Conservation (phyloP, 345 rosid species). For the Aquilaria yunnanensis region DNA sequence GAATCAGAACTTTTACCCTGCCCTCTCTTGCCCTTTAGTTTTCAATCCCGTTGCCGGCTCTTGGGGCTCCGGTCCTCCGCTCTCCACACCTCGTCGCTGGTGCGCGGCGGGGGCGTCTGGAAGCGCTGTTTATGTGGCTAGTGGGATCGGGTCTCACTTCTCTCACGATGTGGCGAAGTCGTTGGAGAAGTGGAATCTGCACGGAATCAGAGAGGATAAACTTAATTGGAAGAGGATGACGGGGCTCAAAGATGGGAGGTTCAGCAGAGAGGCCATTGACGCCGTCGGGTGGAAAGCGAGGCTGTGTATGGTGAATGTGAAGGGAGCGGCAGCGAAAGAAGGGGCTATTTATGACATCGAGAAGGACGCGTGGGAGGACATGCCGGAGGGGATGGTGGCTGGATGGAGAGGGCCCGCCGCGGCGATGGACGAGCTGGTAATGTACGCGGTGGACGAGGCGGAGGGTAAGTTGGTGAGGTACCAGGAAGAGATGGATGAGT, state of each 20-base stretch:
- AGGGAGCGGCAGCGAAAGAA: slow-evolving; percentile 38
- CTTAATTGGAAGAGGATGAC: slow-evolving; percentile 34
- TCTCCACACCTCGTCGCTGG: slow-evolving; percentile 39
- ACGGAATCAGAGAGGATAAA: not conserved
- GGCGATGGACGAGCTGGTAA: slow-evolving; percentile 31
- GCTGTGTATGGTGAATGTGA: slow-evolving; percentile 46
- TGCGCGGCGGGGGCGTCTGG: slow-evolving; percentile 35
- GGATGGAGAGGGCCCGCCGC: slow-evolving; percentile 59
- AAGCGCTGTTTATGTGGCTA: slow-evolving; percentile 36
- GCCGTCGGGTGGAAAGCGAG: slow-evolving; percentile 41
- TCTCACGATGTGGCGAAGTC: slow-evolving; percentile 35
- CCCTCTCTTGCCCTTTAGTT: slow-evolving; percentile 36
- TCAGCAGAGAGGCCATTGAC: slow-evolving; percentile 49
- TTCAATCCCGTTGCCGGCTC: slow-evolving; percentile 26
- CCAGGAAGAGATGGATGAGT: slow-evolving; percentile 22
- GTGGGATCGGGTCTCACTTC: slow-evolving; percentile 38
- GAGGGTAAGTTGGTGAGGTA: slow-evolving; percentile 31
- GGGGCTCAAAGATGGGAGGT: slow-evolving; percentile 35
- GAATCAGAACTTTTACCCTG: slow-evolving; percentile 30
- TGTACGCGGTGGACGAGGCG: slow-evolving; percentile 44
- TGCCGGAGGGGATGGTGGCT: slow-evolving; percentile 44
- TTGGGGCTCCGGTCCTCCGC: slow-evolving; percentile 36
- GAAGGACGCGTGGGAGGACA: slow-evolving; percentile 29
- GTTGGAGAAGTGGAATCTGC: slow-evolving; percentile 33
- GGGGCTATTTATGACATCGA: slow-evolving; percentile 37